Evolutionary conservation across 768 basidiomycete genomes (phyloP).

Genomic region (Mrakia blollopis): DNA sequence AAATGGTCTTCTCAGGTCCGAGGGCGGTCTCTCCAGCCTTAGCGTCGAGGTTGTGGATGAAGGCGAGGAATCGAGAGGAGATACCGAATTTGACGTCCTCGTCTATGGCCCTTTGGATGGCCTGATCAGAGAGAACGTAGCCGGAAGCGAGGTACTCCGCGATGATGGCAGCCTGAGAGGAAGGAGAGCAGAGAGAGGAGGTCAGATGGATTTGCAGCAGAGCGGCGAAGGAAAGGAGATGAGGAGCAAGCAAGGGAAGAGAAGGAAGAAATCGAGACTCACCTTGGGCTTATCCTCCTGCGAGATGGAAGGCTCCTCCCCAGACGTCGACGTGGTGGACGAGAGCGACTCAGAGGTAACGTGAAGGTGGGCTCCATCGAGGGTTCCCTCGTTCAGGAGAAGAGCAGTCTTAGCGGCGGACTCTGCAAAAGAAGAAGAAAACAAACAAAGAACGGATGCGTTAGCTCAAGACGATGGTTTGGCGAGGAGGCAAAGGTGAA

Average conservation of each 20-base stretch:
- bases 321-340: slow-evolving; percentile 35
- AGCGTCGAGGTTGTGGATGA: slow-evolving; percentile 67
- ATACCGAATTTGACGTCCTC: slow-evolving; percentile 66
- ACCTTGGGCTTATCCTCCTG: slow-evolving; percentile 80
- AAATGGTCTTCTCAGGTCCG: slow-evolving; percentile 76
- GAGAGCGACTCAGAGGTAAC: slow-evolving; percentile 62
- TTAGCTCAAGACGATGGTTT: slow-evolving; percentile 34
- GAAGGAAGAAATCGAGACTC: slow-evolving; percentile 1
- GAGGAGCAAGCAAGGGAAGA: neutral
- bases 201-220: neutral
- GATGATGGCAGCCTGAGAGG: slow-evolving; percentile 55
- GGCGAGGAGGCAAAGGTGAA: slow-evolving; percentile 25
- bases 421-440: slow-evolving; percentile 17
- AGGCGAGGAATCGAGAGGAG: slow-evolving; percentile 73
- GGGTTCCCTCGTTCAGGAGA: slow-evolving; percentile 67
- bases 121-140: slow-evolving; percentile 70
- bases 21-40: slow-evolving; percentile 64
- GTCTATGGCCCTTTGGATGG: slow-evolving; percentile 57
- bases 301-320: slow-evolving; percentile 48
- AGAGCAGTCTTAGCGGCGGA: slow-evolving; percentile 74
- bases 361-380: slow-evolving; percentile 64
- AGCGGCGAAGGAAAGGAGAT: neutral
- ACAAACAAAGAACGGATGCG: slow-evolving; percentile 44
- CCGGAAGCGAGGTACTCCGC: slow-evolving; percentile 89
- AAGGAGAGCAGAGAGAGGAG: neutral